phyloP scores from a whole-genome alignment of 164 flowering plant species.

The Brasenia schreberi region DNA sequence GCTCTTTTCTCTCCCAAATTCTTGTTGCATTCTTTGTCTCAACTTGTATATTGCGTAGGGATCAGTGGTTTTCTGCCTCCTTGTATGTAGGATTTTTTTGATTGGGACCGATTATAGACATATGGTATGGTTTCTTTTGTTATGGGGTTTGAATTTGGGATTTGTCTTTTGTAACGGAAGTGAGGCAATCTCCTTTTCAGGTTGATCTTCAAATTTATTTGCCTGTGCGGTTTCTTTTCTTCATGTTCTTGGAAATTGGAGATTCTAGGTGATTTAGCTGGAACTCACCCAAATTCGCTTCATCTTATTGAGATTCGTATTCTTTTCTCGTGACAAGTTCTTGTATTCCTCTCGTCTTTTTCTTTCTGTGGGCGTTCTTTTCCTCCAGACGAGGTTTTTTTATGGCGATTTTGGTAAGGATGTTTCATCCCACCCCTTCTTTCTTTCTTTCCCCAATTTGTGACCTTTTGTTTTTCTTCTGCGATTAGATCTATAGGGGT shows the following conservation, averaged over 20 bases:
- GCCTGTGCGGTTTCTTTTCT: not conserved
- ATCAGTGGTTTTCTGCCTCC: not conserved
- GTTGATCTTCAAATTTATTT: not conserved
- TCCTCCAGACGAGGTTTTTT: too few relatives aligned
- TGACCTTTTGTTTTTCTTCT: too few relatives aligned
- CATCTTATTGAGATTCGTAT: not conserved
- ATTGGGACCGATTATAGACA: not conserved
- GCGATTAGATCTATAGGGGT: too few relatives aligned
- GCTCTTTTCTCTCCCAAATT: not conserved
- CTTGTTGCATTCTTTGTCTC: not conserved
- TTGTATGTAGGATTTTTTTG: not conserved
- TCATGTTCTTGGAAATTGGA: not conserved
- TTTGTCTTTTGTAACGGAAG: not conserved
- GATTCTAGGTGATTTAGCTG: not conserved
- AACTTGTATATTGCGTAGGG: not conserved
- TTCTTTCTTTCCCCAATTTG: too few relatives aligned
- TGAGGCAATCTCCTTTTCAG: not conserved
- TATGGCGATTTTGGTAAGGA: too few relatives aligned
- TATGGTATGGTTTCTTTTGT: too few relatives aligned
- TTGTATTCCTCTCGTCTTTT: too few relatives aligned
- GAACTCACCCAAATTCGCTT: not conserved
- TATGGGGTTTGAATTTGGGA: not conserved
- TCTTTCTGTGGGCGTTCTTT: too few relatives aligned
- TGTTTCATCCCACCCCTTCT: too few relatives aligned
- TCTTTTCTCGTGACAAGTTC: not conserved